Conservation (phyloP, 2,329 filamentous ascomycete genomes). For the Penicillium concentricum region DNA sequence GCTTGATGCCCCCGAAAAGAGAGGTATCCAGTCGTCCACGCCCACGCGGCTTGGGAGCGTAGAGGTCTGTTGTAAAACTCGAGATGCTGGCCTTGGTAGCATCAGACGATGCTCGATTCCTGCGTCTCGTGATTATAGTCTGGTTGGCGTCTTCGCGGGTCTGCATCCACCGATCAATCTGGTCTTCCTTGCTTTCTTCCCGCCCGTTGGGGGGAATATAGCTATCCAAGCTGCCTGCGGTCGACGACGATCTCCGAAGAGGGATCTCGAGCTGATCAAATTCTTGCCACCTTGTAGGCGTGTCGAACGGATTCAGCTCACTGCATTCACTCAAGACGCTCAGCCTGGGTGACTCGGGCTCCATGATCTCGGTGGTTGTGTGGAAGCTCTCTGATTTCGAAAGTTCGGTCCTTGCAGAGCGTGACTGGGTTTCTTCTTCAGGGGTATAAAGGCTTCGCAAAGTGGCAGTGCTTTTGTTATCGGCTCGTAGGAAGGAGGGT, state of each 20-base stretch:
- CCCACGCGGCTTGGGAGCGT: slow-evolving; percentile 23
- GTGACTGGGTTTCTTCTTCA: slow-evolving; percentile 28
- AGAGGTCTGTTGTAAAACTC: slow-evolving; percentile 26
- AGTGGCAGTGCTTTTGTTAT: slow-evolving; percentile 37
- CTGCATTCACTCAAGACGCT: slow-evolving; percentile 48
- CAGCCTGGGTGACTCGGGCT: slow-evolving; percentile 42
- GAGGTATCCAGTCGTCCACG: slow-evolving; percentile 30
- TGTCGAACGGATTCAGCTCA: slow-evolving; percentile 38
- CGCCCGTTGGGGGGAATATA: slow-evolving; percentile 14
- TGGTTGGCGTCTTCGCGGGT: slow-evolving; percentile 19
- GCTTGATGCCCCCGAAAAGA: slow-evolving; percentile 34
- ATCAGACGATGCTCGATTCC: slow-evolving; percentile 19
- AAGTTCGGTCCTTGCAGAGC: slow-evolving; percentile 27
- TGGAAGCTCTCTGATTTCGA: slow-evolving; percentile 39
- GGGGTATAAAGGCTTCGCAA: slow-evolving; percentile 41
- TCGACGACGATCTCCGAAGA: slow-evolving; percentile 19
- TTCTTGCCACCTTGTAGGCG: slow-evolving; percentile 17
- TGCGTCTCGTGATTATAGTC: slow-evolving; percentile 18
- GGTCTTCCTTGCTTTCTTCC: slow-evolving; percentile 23
- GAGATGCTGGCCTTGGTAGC: slow-evolving; percentile 22
- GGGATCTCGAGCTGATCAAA: slow-evolving; percentile 32
- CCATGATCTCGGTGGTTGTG: slow-evolving; percentile 34
- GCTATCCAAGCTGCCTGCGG: slow-evolving; percentile 16
- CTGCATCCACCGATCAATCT: slow-evolving; percentile 36
- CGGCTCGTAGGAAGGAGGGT: slow-evolving; percentile 42